Conservation (phyloP, 768 basidiomycete species). For the Lactifluus volemus region DNA sequence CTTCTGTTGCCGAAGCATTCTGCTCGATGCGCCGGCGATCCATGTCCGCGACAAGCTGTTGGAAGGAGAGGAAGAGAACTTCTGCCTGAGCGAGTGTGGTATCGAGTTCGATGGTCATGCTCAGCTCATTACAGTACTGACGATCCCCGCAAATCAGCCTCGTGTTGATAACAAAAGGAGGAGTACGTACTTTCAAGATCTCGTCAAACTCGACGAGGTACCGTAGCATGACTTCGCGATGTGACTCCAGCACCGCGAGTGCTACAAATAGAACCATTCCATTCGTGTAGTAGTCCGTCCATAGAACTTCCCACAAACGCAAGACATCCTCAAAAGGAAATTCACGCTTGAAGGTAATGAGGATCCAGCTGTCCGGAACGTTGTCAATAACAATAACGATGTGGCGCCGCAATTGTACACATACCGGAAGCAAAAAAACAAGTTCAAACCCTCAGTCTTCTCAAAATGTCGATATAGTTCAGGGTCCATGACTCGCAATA, state of each 20-base stretch:
- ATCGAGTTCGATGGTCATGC: constrained; percentile 96
- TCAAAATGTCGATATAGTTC: constrained; percentile 89
- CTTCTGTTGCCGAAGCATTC: constrained; percentile 20
- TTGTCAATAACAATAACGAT: neutral
- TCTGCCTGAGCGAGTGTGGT: constrained; percentile 94
- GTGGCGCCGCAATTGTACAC: constrained; percentile 18
- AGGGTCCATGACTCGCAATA: constrained; percentile 92
- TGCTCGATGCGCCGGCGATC: constrained; percentile 70
- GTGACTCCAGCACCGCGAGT: constrained; percentile 87
- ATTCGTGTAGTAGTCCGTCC: constrained; percentile 86
- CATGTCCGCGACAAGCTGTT: constrained; percentile 80
- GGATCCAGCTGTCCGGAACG: constrained; percentile 58
- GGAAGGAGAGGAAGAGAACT: constrained; percentile 89
- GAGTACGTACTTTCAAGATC: constrained; percentile 51
- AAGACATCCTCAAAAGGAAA: constrained; percentile 89
- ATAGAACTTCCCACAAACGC: constrained; percentile 87
- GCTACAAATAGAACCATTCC: constrained; percentile 91
- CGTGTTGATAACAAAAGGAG: neutral
- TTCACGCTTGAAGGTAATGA: constrained; percentile 94
- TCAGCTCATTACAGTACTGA: constrained; percentile 88
- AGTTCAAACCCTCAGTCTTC: constrained; percentile 79
- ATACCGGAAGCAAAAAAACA: constrained; percentile 98
- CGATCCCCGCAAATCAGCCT: neutral
- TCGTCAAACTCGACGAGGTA: constrained; percentile 95
- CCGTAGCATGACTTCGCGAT: constrained; percentile 89